Evolutionary conservation across 2,329 filamentous ascomycete species (phyloP), one percentile per base, ranked within the genome.

Genomic region (Exserohilum rostratum): DNA sequence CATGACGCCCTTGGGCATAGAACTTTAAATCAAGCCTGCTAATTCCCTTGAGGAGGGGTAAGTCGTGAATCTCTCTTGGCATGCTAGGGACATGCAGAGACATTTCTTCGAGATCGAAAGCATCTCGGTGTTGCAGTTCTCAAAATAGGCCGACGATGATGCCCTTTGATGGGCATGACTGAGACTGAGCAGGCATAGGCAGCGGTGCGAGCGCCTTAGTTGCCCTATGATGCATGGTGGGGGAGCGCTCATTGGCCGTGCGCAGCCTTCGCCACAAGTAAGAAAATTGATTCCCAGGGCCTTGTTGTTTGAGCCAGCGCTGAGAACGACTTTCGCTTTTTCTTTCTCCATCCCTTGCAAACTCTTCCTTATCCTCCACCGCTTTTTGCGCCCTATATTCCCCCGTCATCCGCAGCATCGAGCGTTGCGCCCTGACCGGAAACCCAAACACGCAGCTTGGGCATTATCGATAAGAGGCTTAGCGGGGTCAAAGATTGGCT

Each of bases 221-320:
- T 66, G 63, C 60, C 63, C 53, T 57, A 62, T 59, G 56, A 60
- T 61, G 54, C 38, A 50, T 52, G 33, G 47, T 52, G 39, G 47
- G 49, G 42, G 47, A 35, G 46, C 55, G 46, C n/a, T 60, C 53
- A 66, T 66, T 66, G 63, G 61, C 54, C 33, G 54, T 55, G 61
- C 53, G 40, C 46, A 35, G 47, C 18, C 15, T 43, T 65, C 54
- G 63, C 63, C 63, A 66, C 61, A 55, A 30, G 54, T 53, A 59
- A 59, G 61, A 66, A 66, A 66, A 62, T 65, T 62, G 61, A 46
- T 56, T 59, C 55, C 55, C 46, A 56, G 37, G 60, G 46, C 51
- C 55, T 53, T 48, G 50, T 58, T 58, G 54, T 60, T 60, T 60
- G 53, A 43, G 20, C 31, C 55, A 48, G 25, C 53, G 22, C 52